Evolutionary conservation across 2,329 filamentous ascomycete genomes (phyloP), one percentile per base, ranked within the genome.

Genomic region (Talaromyces sp.): DNA sequence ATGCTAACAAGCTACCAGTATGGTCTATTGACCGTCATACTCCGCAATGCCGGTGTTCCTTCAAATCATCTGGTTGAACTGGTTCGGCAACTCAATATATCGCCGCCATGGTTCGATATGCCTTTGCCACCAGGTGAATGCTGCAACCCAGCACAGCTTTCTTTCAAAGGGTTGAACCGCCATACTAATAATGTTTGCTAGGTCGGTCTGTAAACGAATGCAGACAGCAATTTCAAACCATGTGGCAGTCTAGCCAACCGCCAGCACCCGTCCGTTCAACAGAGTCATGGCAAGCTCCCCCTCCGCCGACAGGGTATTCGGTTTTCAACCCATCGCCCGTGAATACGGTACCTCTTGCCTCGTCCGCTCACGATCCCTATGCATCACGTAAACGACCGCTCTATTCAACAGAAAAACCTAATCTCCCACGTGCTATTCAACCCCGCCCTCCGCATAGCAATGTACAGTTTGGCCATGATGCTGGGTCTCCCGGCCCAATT

Each of bases 41-140:
- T 79, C 61, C 76, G 75, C 63, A 73, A 75, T 27, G 71, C 72
- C 31, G 68, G 68, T 52, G 67, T 78, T 31, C 69, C 74, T 49
- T 76, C 75, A 13, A 70, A 61, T 32, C 68, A 69, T 67, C 68
- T 78, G 50, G 68, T 76, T 62, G 71, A 68, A 55, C 68, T 78
- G 59, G 74, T 78, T 63, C 69, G 69, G 62, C 73, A 76, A 11
- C 69, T 71, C 59, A 66, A 69, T 61, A 73, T 78, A 58, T 60
- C 58, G 41, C 75, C 75, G 54, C 70, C 63, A 58, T 78, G 74
- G 75, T 65, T 66, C 55, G 71, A 78, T 66, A 78, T 78, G 57
- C 75, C 74, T 41, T 70, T 78, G 58, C 76, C 76, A 63, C 67
- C 71, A 74, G 76, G 76, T 78, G 77, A 64, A 64, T 52, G 35